A percentile compares a stretch with the other conserved stretches of the same genome.
Evolutionary conservation across 768 basidiomycete genomes (phyloP).

Genomic region (Mycena crocata): DNA sequence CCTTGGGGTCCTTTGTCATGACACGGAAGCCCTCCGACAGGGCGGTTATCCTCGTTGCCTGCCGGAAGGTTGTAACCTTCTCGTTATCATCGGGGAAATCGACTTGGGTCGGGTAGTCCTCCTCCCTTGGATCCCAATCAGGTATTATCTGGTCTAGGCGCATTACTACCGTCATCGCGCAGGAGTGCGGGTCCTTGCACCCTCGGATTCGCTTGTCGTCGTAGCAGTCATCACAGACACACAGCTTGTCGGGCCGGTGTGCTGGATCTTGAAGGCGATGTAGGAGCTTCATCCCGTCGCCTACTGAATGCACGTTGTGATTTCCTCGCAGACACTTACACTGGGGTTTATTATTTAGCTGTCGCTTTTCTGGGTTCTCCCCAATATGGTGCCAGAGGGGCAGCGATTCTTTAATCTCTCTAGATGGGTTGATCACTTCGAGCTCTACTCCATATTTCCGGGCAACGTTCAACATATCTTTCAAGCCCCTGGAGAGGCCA

Average conservation of each 20-base stretch:
- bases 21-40: too few relatives aligned
- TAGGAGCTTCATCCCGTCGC: constrained; percentile 6
- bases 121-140: constrained; percentile 10
- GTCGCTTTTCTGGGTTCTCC: background rate
- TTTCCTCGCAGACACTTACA: constrained; percentile 11
- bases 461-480: too few relatives aligned
- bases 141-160: constrained; percentile 2
- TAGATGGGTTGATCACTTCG: background rate
- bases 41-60: too few relatives aligned
- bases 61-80: too few relatives aligned
- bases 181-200: constrained; percentile 24
- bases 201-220: background rate
- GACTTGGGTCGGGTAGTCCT: too few relatives aligned
- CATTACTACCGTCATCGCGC: background rate
- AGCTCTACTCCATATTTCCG: constrained; percentile 19
- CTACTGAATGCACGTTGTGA: constrained; percentile 4
- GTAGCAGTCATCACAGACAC: constrained; percentile 20
- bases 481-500: too few relatives aligned
- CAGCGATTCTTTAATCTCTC: background rate
- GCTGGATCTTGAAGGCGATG: background rate
- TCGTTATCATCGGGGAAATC: too few relatives aligned
- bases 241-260: background rate
- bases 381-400: constrained; percentile 30
- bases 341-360: constrained; percentile 10
- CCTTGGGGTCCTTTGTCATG: too few relatives aligned